phyloP scores from a whole-genome alignment of 2,329 filamentous ascomycete species.

The Hymenoscyphus salicellus region DNA sequence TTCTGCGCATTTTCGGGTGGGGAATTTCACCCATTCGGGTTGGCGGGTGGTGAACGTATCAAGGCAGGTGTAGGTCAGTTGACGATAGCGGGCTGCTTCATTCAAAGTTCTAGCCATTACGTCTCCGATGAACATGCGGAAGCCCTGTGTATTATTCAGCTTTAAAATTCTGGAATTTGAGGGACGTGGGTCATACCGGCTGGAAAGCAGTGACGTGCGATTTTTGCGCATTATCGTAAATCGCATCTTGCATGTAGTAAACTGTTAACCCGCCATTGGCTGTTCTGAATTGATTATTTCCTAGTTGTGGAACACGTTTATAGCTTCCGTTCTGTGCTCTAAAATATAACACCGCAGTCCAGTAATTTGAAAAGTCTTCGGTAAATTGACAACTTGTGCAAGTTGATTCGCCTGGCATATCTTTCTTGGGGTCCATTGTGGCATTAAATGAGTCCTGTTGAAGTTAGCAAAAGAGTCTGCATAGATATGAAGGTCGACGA shows the following conservation, averaged over 20 bases:
- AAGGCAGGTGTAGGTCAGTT: slow-evolving; percentile 45
- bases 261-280: slow-evolving; percentile 39
- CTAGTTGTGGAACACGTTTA: slow-evolving; percentile 35
- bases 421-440: slow-evolving; percentile 36
- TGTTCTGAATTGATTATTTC: slow-evolving; percentile 37
- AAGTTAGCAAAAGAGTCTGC: background rate
- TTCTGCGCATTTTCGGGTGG: slow-evolving; percentile 31
- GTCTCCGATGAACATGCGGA: slow-evolving; percentile 46
- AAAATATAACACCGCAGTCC: slow-evolving; percentile 37
- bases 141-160: slow-evolving; percentile 34
- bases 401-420: slow-evolving; percentile 31
- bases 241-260: slow-evolving; percentile 37
- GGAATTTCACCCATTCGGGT: slow-evolving; percentile 41
- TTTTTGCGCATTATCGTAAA: slow-evolving; percentile 34
- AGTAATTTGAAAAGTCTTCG: slow-evolving; percentile 39
- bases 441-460: slow-evolving; percentile 40
- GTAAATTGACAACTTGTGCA: slow-evolving; percentile 38
- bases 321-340: slow-evolving; percentile 33
- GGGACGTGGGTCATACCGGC: slow-evolving; percentile 16
- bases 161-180: too few relatives aligned
- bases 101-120: slow-evolving; percentile 33
- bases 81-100: slow-evolving; percentile 38
- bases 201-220: slow-evolving; percentile 46
- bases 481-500: background rate
- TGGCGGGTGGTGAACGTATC: slow-evolving; percentile 36